phyloP scores from a whole-genome alignment of 2,329 filamentous ascomycete species.

The Trichoderma hamatum region DNA sequence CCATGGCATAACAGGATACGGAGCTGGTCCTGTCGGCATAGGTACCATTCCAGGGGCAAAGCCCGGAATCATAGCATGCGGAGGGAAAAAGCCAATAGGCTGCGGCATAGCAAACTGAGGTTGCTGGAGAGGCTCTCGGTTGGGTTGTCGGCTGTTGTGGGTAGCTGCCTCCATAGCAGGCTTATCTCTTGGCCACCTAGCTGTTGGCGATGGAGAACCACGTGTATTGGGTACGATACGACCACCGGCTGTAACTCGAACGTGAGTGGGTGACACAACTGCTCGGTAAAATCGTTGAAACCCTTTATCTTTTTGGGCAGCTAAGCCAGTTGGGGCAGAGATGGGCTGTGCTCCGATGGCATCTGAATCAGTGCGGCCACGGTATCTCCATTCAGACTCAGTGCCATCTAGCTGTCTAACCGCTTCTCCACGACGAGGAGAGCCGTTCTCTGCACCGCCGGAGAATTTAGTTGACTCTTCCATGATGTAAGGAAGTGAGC shows the following conservation, averaged over 20 bases:
- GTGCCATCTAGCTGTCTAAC: slow-evolving; percentile 45
- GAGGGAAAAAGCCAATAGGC: slow-evolving; percentile 33
- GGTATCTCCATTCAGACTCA: slow-evolving; percentile 50
- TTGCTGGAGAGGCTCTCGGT: slow-evolving; percentile 28
- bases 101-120: slow-evolving; percentile 25
- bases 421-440: slow-evolving; percentile 28
- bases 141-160: slow-evolving; percentile 29
- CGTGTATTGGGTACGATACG: slow-evolving; percentile 68
- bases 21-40: slow-evolving; percentile 37
- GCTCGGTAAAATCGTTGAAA: slow-evolving; percentile 70
- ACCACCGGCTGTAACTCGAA: slow-evolving; percentile 68
- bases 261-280: slow-evolving; percentile 67
- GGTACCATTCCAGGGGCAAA: slow-evolving; percentile 37
- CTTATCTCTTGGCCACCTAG: slow-evolving; percentile 54
- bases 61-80: slow-evolving; percentile 38
- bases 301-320: slow-evolving; percentile 63
- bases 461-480: slow-evolving; percentile 35
- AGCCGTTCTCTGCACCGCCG: slow-evolving; percentile 19
- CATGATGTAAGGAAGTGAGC: slow-evolving; percentile 38
- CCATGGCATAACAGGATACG: slow-evolving; percentile 46
- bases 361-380: slow-evolving; percentile 50
- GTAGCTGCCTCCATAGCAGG: slow-evolving; percentile 34
- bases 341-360: slow-evolving; percentile 51
- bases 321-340: slow-evolving; percentile 55
- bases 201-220: slow-evolving; percentile 54